Evolutionary conservation across 2,329 filamentous ascomycete species (phyloP), one percentile per base, ranked within the genome.

Genomic region (Stachybotrys echinatus): DNA sequence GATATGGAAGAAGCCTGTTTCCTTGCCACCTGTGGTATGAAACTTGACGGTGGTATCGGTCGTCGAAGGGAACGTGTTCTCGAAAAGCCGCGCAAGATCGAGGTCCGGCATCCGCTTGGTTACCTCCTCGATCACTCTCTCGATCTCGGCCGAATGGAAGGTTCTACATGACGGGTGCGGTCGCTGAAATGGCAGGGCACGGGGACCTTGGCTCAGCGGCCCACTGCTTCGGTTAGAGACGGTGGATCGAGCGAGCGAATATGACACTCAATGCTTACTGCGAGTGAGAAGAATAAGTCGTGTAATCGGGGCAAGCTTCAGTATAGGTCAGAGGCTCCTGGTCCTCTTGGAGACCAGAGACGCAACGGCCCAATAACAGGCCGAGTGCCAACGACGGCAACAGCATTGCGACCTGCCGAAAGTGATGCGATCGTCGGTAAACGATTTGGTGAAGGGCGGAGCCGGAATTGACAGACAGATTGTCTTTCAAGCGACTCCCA

Each of bases 41-140:
- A 92, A 96, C 61, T 88, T 84, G 55, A 96, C 82, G 0, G 91
- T 96, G 0, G 91, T 96, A 62, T 96, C 91, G 3, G 94, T 81
- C 0, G 68, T 70, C 54, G 94, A 95, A 5, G 92, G 92, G 56
- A 95, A 97, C 2, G 92, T 85, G 64, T 99, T 99, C 65, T 95
- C 90, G 65, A 99, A 99, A 12, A 99, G 75, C 22, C 92, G 84
- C 4, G 92, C 92, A 12, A 99, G 80, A 60, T 97, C 94, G 17
- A 87, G 86, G 61, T 97, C 87, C 52, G 85, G 78, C 72, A 99
- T 88, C 48, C 83, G 85, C 23, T 81, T 77, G 6, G 87, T 94
- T 57, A 99, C 77, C 58, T 96, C 84, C 23, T 83, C 68, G 54
- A 99, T 96, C 47, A 96, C 88, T 61, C 88, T 79, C 67, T 99